phyloP scores from a whole-genome alignment of 495 filamentous ascomycete genomes.

The Glonium stellatum region DNA sequence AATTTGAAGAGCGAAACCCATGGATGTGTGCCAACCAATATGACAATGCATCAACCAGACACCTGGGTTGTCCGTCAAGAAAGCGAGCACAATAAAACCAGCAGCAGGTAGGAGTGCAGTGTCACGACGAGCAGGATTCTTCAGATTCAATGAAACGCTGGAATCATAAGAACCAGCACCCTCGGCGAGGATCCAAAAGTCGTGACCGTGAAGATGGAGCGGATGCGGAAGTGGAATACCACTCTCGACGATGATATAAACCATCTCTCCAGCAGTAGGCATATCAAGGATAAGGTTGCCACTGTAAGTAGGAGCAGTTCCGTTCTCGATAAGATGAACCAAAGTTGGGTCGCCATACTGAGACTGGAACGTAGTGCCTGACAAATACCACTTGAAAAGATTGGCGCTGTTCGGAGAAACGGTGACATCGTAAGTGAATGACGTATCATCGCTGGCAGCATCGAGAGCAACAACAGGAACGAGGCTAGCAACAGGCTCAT shows the following conservation, averaged over 20 bases:
- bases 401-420: slow-evolving; percentile 23
- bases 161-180: slow-evolving; percentile 21
- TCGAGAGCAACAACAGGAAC: slow-evolving; percentile 24
- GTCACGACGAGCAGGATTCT: slow-evolving; percentile 32
- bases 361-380: slow-evolving; percentile 31
- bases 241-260: slow-evolving; percentile 36
- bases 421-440: slow-evolving; percentile 23
- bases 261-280: slow-evolving; percentile 32
- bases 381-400: slow-evolving; percentile 37
- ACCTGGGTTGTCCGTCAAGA: slow-evolving; percentile 33
- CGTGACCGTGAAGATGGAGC: slow-evolving; percentile 36
- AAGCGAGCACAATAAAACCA: slow-evolving; percentile 33
- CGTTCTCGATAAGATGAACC: slow-evolving; percentile 23
- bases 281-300: slow-evolving; percentile 31
- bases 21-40: slow-evolving; percentile 30
- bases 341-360: slow-evolving; percentile 34
- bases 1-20: slow-evolving; percentile 38
- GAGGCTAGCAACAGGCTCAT: slow-evolving; percentile 33
- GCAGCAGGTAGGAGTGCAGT: slow-evolving; percentile 27
- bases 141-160: slow-evolving; percentile 26
- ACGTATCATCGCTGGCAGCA: slow-evolving; percentile 15
- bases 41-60: slow-evolving; percentile 37
- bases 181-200: slow-evolving; percentile 34
- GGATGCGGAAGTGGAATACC: slow-evolving; percentile 24
- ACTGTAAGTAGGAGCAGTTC: slow-evolving; percentile 22